Evolutionary conservation across 2,329 filamentous ascomycete species (phyloP).

Genomic region (Trichoderma guizhouense): DNA sequence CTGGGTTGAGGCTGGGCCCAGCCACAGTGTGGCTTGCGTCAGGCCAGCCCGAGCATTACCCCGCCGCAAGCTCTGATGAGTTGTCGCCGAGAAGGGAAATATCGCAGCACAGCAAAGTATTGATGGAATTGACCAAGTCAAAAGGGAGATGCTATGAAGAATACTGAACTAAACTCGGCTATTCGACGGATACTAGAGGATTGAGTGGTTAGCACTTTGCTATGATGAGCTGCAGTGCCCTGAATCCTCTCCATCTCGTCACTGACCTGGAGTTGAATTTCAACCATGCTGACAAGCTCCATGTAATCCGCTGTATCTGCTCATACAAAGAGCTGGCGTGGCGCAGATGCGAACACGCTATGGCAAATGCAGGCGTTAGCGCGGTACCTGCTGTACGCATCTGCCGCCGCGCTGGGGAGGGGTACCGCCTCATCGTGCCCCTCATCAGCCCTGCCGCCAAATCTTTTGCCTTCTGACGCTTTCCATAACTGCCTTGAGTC

Average conservation of each 20-base stretch:
- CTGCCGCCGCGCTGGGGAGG: slow-evolving; percentile 14
- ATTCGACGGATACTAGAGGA: background rate
- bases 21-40: slow-evolving; percentile 12
- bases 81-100: background rate
- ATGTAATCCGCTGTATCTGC: background rate
- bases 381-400: slow-evolving; percentile 17
- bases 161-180: background rate
- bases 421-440: slow-evolving; percentile 25
- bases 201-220: background rate
- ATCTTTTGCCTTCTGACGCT: slow-evolving; percentile 44
- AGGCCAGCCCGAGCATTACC: background rate
- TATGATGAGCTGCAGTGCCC: background rate
- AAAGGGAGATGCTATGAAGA: background rate
- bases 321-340: background rate
- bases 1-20: background rate
- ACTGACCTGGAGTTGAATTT: background rate
- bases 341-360: background rate
- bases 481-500: slow-evolving; percentile 31
- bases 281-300: background rate
- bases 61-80: slow-evolving; percentile 6
- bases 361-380: slow-evolving; percentile 8
- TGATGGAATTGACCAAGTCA: background rate
- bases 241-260: background rate
- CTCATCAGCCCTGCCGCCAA: slow-evolving; percentile 23
- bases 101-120: background rate